A percentile compares a stretch with the other conserved stretches of the same genome.
Evolutionary conservation across 2,329 filamentous ascomycete species (phyloP).

Genomic region (Penicillium sp.): DNA sequence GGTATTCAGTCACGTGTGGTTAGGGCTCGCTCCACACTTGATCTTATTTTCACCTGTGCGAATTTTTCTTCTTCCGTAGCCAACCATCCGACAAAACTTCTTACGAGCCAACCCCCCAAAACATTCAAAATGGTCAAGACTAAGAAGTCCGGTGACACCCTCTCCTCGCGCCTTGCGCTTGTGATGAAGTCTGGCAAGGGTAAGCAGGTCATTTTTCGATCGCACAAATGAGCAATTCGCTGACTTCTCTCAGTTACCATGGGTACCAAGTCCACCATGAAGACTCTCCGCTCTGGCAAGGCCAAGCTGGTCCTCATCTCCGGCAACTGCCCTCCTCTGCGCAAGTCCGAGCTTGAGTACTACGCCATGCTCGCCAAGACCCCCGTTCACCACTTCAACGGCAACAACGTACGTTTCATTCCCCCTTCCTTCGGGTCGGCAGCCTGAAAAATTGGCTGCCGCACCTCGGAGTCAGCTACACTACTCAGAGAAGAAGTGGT

Average conservation of each 20-base stretch:
- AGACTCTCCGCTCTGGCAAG: conserved; percentile 92
- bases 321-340: conserved; percentile 94
- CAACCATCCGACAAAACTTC: conserved; percentile 19
- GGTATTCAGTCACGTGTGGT: neutral
- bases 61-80: conserved; percentile 3
- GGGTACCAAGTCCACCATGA: conserved; percentile 85
- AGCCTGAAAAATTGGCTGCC: conserved; percentile 9
- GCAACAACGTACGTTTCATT: conserved; percentile 88
- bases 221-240: neutral
- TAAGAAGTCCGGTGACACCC: conserved; percentile 78
- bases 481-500: conserved; percentile 26
- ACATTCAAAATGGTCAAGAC: conserved; percentile 62
- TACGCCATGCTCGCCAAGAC: conserved; percentile 93
- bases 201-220: conserved; percentile 8
- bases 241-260: conserved; percentile 61
- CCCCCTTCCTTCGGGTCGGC: conserved; percentile 13
- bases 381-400: conserved; percentile 95
- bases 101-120: conserved; percentile 17
- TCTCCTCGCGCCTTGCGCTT: conserved; percentile 67
- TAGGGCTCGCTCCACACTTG: conserved; percentile 6
- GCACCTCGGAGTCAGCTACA: conserved; percentile 23
- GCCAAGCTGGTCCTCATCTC: conserved; percentile 97
- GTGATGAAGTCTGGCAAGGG: conserved; percentile 60
- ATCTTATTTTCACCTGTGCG: neutral
- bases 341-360: conserved; percentile 97